Evolutionary conservation across 352 stramenopile species (phyloP), one percentile per base, ranked within the genome.

Genomic region (Plasmopara muralis): DNA sequence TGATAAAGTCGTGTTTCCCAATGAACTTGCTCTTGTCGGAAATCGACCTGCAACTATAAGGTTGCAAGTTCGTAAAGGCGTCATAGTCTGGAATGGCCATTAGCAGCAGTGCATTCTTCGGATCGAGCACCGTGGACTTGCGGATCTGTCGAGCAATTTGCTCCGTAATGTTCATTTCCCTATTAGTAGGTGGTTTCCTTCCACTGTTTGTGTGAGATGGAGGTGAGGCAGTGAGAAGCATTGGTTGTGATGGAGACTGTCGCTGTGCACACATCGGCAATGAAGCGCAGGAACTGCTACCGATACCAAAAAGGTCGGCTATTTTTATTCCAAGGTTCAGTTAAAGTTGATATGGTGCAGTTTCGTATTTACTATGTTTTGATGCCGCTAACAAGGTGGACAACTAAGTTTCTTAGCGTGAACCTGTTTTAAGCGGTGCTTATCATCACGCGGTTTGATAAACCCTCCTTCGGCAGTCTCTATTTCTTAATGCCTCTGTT

Each of bases 11-110:
- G 2, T 69, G 73, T 1, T 59, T 63, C n/a, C 77, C 77, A 6
- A 87, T 53, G 40, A 89, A 89, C 38, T 84, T 79, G 63, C 50
- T 70, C 43, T 67, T 74, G 52, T 74, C 85, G 4, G 75, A 70
- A 7, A 84, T 60, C 10, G 75, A 77, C 6, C 77, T 72, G 25
- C 77, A 89, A 57, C 77, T 89, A 52, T 89, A 89, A 4, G 77
- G 77, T 49, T 86, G 73, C 59, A 89, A 56, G 39, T 82, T 72
- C 50, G 83, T 85, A 66, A 84, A 89, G 53, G 86, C 75, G 50
- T 87, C 77, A 53, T 87, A 87, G 55, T 89, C 77, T 0, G 77
- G 75, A 25, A 89, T 89, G 16, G 77, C 77, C 50, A 89, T 71
- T 39, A 85, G 67, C 54, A 82, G 52, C 28, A 89, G 50, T 15